These are phyloP conservation scores for Emmonsiellopsis sp. DNA, from an alignment of 2,329 filamentous ascomycete genomes.

Conservation along the genomic window DNA sequence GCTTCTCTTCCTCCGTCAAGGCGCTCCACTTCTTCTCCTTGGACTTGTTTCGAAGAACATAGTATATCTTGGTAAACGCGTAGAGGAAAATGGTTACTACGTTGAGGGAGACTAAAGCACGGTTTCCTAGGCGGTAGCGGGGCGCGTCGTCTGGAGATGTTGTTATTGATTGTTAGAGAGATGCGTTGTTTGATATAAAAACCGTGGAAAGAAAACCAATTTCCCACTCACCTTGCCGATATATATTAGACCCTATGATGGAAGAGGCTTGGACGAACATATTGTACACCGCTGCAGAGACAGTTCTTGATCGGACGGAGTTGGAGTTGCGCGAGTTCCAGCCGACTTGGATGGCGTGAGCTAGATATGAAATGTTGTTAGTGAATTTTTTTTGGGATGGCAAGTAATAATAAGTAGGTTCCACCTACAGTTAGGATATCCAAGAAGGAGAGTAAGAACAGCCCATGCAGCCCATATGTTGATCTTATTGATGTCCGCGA, in stretches of 20 bases:
- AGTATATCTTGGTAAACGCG: constrained; percentile 27
- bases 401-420: neutral
- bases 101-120: constrained; percentile 41
- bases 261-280: constrained; percentile 29
- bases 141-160: constrained; percentile 32
- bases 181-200: neutral
- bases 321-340: constrained; percentile 33
- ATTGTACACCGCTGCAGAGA: constrained; percentile 31
- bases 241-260: constrained; percentile 30
- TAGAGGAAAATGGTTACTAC: constrained; percentile 39
- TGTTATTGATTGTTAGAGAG: constrained; percentile 4
- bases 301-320: constrained; percentile 28
- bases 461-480: constrained; percentile 45
- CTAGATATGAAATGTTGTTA: constrained; percentile 15
- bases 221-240: constrained; percentile 12
- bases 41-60: constrained; percentile 20
- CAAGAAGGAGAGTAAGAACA: constrained; percentile 43
- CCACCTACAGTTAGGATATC: constrained; percentile 39
- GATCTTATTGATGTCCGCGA: constrained; percentile 34
- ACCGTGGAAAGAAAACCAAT: too few relatives aligned
- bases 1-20: constrained; percentile 21
- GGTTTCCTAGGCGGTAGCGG: constrained; percentile 45
- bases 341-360: constrained; percentile 44
- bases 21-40: constrained; percentile 23
- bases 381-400: neutral